Evolutionary conservation across 257 asterid species (phyloP).

Genomic region (Gentiana dahurica): DNA sequence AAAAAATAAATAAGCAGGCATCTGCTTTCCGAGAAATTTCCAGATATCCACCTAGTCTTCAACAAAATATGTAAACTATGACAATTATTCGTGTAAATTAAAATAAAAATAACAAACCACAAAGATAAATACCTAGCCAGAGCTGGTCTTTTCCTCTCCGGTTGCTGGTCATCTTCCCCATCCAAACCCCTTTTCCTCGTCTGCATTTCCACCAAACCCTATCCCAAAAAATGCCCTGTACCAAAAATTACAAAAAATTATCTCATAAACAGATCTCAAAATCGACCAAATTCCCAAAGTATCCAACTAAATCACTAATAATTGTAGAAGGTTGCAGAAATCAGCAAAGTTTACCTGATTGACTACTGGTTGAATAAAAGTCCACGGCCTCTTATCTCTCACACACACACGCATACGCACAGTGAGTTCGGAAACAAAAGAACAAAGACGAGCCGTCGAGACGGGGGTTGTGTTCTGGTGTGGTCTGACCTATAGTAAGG

Average conservation of each 20-base stretch:
- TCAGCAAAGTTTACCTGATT: slow-evolving; percentile 4
- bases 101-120: slow-evolving; percentile 1
- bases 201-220: slow-evolving; percentile 47
- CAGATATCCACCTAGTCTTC: not conserved
- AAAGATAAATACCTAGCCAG: slow-evolving; percentile 29
- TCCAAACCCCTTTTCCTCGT: slow-evolving; percentile 90
- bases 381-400: not conserved
- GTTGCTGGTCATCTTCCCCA: slow-evolving; percentile 56
- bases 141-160: slow-evolving; percentile 51
- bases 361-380: not conserved
- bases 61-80: not conserved
- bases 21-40: too few relatives aligned
- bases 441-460: not conserved
- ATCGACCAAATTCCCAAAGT: not conserved
- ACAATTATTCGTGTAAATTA: slow-evolving; percentile 2
- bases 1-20: not conserved
- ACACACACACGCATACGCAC: not conserved
- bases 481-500: slow-evolving; percentile 7
- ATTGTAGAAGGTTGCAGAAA: not conserved
- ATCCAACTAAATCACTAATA: not conserved
- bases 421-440: not conserved
- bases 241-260: not conserved
- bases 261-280: slow-evolving; percentile 9
- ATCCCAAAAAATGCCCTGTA: not conserved
- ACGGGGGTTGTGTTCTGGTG: slow-evolving; percentile 2